Conservation (phyloP, 306 rosid genomes). For the Fragaria nilgerrensis region DNA sequence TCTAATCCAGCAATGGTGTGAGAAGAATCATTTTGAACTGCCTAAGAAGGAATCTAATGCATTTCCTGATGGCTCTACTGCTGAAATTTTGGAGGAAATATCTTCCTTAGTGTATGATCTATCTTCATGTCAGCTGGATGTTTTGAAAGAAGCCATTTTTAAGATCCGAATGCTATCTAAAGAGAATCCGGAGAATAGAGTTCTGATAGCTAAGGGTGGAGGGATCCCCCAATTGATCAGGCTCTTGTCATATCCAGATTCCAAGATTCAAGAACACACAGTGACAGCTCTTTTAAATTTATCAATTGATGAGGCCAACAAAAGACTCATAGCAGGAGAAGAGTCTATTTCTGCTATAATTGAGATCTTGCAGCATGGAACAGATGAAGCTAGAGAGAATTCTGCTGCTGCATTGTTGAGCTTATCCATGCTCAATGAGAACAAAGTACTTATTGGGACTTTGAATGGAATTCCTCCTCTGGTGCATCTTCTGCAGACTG, state of each 20-base stretch:
- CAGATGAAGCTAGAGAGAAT: constrained; percentile 67
- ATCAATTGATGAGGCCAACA: constrained; percentile 77
- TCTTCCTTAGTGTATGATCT: constrained; percentile 49
- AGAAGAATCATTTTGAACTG: constrained; percentile 50
- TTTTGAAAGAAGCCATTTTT: constrained; percentile 62
- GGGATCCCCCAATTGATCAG: constrained; percentile 72
- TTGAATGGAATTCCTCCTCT: constrained; percentile 64
- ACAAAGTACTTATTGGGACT: constrained; percentile 56
- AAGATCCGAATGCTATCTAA: constrained; percentile 73
- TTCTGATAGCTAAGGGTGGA: constrained; percentile 64
- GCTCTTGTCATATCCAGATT: constrained; percentile 65
- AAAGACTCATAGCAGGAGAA: constrained; percentile 57
- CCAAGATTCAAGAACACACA: constrained; percentile 71
- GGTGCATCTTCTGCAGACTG: constrained; percentile 51
- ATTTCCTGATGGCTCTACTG: constrained; percentile 29
- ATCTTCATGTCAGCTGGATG: constrained; percentile 46
- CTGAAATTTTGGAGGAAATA: constrained; percentile 44
- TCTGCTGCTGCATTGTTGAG: constrained; percentile 88
- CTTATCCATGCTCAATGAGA: constrained; percentile 81
- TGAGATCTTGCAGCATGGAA: constrained; percentile 66
- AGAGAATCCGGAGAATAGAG: constrained; percentile 72
- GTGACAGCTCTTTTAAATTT: constrained; percentile 77
- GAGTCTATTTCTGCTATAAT: constrained; percentile 80
- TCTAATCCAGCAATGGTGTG: constrained; percentile 67
- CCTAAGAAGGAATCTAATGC: constrained; percentile 38